Percentiles rank a stretch among this genome's conserved stretches.
These are phyloP conservation scores for Botryotinia calthae DNA, from an alignment of 2,329 filamentous ascomycete species.

Conservation along the genomic window DNA sequence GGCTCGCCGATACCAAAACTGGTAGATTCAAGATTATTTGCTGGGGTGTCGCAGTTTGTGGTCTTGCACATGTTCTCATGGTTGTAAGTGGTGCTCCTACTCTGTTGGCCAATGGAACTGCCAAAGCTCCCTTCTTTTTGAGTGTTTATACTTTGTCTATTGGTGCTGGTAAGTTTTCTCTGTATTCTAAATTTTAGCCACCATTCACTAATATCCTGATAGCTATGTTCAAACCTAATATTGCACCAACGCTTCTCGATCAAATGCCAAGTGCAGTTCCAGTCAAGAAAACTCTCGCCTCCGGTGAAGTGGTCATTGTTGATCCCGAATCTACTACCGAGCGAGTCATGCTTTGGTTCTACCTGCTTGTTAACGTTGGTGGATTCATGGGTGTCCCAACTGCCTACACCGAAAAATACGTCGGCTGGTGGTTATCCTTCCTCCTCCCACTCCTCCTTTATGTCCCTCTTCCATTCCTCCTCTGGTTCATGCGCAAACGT, in stretches of 20 bases:
- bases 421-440: constrained; percentile 50
- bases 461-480: constrained; percentile 52
- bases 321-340: constrained; percentile 58
- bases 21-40: constrained; percentile 65
- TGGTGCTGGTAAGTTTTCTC: constrained; percentile 40
- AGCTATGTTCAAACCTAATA: constrained; percentile 71
- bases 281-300: constrained; percentile 47
- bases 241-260: constrained; percentile 61
- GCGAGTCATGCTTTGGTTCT: constrained; percentile 52
- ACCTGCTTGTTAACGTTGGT: constrained; percentile 68
- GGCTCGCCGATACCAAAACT: constrained; percentile 60
- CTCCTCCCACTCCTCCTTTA: constrained; percentile 57
- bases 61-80: constrained; percentile 60
- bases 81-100: constrained; percentile 61
- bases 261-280: constrained; percentile 47
- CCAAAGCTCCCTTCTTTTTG: constrained; percentile 49
- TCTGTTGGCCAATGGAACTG: constrained; percentile 57
- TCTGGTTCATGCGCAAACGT: constrained; percentile 46
- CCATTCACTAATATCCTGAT: constrained; percentile 50
- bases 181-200: constrained; percentile 50
- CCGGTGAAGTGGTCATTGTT: constrained; percentile 58
- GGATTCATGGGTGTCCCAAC: constrained; percentile 48
- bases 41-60: constrained; percentile 48
- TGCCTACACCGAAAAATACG: constrained; percentile 46
- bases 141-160: constrained; percentile 34